Percentiles rank a stretch among this genome's conserved stretches.
Conservation (phyloP, 306 rosid species). For the Coriaria nepalensis region DNA sequence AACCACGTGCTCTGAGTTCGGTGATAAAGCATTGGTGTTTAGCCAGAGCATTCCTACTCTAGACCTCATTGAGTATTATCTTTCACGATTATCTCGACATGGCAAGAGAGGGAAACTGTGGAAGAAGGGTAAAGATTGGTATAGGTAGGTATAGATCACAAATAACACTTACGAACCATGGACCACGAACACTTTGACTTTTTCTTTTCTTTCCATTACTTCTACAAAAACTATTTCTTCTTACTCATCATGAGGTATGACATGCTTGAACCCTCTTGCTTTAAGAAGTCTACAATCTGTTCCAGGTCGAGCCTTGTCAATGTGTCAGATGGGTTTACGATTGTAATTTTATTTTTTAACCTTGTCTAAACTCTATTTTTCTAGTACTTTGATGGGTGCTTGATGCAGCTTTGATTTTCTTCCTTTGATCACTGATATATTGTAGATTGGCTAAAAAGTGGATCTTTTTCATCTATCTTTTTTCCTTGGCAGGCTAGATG, state of each 20-base stretch:
- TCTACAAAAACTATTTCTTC: background rate
- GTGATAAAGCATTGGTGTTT: conserved; percentile 89
- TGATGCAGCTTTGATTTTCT: too few species aligned
- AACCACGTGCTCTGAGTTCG: conserved; percentile 67
- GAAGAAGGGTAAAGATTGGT: conserved; percentile 97
- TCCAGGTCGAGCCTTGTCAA: too few species aligned
- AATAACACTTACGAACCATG: conserved; percentile 13
- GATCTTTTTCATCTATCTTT: conserved; percentile 3
- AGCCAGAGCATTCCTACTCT: conserved; percentile 98
- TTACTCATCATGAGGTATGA: too few species aligned
- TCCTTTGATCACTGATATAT: too few species aligned
- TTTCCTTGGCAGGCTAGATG: conserved; percentile 63
- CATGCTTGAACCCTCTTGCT: too few species aligned
- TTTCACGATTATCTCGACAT: conserved; percentile 53
- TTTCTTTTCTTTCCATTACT: background rate
- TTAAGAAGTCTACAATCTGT: too few species aligned
- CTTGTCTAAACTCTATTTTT: too few species aligned
- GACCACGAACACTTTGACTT: conserved; percentile 6
- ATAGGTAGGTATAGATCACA: conserved; percentile 47
- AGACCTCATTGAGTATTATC: conserved; percentile 78
- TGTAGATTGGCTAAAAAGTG: background rate
- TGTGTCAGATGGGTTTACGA: too few species aligned
- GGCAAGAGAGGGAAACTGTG: conserved; percentile 62
- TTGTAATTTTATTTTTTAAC: too few species aligned
- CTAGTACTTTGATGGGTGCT: too few species aligned